Base-by-base conservation (phyloP, 495 filamentous ascomycete species). In the Aspergillus mulundensis region DNA sequence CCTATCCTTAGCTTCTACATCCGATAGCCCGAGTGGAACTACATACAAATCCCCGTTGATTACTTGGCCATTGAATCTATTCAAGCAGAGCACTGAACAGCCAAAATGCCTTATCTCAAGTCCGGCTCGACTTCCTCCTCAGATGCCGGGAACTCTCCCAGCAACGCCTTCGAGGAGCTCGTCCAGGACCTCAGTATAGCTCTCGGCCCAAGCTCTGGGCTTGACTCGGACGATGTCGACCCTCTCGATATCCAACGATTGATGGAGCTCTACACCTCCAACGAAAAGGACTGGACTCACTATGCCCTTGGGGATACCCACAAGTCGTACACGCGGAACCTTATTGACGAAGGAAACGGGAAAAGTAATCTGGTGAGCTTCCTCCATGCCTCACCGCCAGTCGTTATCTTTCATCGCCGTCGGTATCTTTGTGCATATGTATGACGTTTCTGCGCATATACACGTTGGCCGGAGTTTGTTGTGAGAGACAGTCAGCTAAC, bases 301-400 rank as follows among this genome's bases (percentile, higher is more conserved):
- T 96, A 86, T 67, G 89, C 88, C 8, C 69, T 91, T 47, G 77
- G 72, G 6, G 85, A 95, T 66, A 52, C 68, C 32, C 83, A 72
- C 44, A 77, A 84, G 58, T 77, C 77, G 1, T 97, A 95, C 69
- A 96, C 92, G 0, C 71, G 92, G 50, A 97, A 97, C 62, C 77
- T 96, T 25, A 90, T 96, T 18, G 89, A 96, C 61, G 84, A 89
- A 64, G 89, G 91, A 3, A 96, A 95, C 65, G 91, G 91, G 23
- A 95, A 93, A 67, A 87, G 88, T 67, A 96, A 96, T 66, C 66
- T 97, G 58, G 88, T 92, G 78, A 63, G 54, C 25, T 20, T 25
- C 39, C 14, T 25, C 44, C 38, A 7, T 20, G 25, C 8, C 50
- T 57, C 46, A 40, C 23, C 46, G 43, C 42, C 21, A 48, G 6